Percentiles rank a stretch among this genome's conserved stretches.
phyloP scores from a whole-genome alignment of 345 rosid species.

The Psidium guajava region DNA sequence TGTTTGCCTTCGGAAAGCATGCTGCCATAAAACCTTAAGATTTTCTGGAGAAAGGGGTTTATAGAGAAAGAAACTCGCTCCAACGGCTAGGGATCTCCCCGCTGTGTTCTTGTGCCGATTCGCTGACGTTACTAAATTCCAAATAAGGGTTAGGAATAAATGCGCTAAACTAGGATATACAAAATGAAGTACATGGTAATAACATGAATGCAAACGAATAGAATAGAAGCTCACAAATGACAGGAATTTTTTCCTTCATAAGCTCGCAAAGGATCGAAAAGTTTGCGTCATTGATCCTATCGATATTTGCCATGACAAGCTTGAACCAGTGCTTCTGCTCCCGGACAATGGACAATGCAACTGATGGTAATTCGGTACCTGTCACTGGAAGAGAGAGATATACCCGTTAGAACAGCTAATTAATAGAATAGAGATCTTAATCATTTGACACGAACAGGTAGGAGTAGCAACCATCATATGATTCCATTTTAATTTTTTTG shows the following conservation, averaged over 20 bases:
- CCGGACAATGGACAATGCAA: slow-evolving; percentile 20
- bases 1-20: not conserved
- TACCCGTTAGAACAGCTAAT: not conserved
- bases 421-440: not conserved
- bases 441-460: not conserved
- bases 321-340: slow-evolving; percentile 12
- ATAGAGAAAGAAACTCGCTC: slow-evolving; percentile 14
- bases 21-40: slow-evolving; percentile 34
- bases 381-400: slow-evolving; percentile 22
- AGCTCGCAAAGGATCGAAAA: slow-evolving; percentile 8
- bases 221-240: slow-evolving; percentile 21
- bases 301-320: slow-evolving; percentile 28
- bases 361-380: slow-evolving; percentile 2
- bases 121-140: slow-evolving; percentile 25
- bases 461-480: not conserved
- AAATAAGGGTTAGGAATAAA: not conserved
- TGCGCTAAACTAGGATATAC: not conserved
- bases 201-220: not conserved
- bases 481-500: not conserved
- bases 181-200: not conserved
- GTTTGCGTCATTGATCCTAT: slow-evolving; percentile 12
- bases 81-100: slow-evolving; percentile 7
- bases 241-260: slow-evolving; percentile 7
- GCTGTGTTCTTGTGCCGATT: not conserved
- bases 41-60: slow-evolving; percentile 26